Conservation (phyloP, 108 stramenopile genomes). For the Licmophora abbreviata region DNA sequence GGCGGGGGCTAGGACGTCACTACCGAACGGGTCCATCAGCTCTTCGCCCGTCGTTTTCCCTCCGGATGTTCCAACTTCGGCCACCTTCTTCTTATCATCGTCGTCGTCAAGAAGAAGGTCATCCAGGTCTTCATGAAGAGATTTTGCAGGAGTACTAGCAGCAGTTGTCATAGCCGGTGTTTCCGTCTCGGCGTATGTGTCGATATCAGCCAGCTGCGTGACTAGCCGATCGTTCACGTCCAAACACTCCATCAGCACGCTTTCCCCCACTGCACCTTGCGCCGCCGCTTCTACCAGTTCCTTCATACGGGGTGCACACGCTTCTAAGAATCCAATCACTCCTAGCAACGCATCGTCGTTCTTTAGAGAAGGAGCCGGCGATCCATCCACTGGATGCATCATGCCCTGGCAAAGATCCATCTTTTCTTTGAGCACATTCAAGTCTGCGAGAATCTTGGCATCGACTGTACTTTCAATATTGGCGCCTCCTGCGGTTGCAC, state of each 20-base stretch:
- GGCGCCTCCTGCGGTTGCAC: too few relatives aligned
- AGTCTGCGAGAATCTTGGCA: constrained; percentile 56
- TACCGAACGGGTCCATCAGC: constrained; percentile 12
- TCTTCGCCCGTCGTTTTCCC: not conserved
- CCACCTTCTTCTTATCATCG: not conserved
- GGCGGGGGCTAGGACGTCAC: constrained; percentile 1
- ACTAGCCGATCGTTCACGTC: constrained; percentile 63
- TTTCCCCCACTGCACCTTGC: constrained; percentile 46
- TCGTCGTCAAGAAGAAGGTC: constrained; percentile 5
- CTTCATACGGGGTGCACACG: constrained; percentile 78
- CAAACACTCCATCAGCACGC: constrained; percentile 63
- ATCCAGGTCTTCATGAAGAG: not conserved
- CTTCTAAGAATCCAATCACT: constrained; percentile 77
- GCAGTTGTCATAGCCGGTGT: constrained; percentile 32
- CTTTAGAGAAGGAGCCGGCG: constrained; percentile 22
- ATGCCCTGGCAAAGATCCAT: constrained; percentile 59
- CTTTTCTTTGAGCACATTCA: constrained; percentile 53
- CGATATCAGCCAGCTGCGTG: constrained; percentile 41
- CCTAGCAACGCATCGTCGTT: constrained; percentile 47
- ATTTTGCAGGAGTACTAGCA: constrained; percentile 11
- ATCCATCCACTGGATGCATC: constrained; percentile 25
- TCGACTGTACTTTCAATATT: too few relatives aligned
- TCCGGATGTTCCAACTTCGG: not conserved
- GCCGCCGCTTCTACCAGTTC: constrained; percentile 66
- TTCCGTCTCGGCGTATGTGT: constrained; percentile 28